A percentile compares a stretch with the other conserved stretches of the same genome.
Evolutionary conservation across 768 basidiomycete genomes (phyloP).

Genomic region (Lactifluus hygrophoroides): DNA sequence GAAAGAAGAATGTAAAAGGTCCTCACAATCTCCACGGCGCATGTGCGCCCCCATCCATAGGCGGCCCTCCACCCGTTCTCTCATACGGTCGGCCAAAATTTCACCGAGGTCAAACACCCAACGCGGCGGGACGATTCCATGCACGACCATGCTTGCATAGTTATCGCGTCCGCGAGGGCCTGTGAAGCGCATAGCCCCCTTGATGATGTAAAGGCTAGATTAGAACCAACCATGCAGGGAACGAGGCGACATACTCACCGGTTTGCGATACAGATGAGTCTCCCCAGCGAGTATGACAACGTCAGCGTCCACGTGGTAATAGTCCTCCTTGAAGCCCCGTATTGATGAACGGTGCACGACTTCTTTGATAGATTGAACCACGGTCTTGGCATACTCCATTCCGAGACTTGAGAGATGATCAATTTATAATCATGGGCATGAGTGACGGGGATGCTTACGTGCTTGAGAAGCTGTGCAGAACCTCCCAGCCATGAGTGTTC

Average conservation of each 20-base stretch:
- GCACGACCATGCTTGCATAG: slow-evolving; percentile 12
- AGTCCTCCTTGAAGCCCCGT: slow-evolving; percentile 36
- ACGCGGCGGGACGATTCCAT: neutral
- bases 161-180: neutral
- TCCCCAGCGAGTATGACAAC: slow-evolving; percentile 36
- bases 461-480: slow-evolving; percentile 34
- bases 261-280: slow-evolving; percentile 34
- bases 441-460: slow-evolving; percentile 28
- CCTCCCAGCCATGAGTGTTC: slow-evolving; percentile 32
- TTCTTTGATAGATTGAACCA: slow-evolving; percentile 32
- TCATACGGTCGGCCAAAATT: slow-evolving; percentile 29
- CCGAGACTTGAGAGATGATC: slow-evolving; percentile 26
- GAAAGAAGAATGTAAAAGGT: neutral
- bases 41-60: slow-evolving; percentile 38
- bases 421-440: neutral
- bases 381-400: slow-evolving; percentile 37
- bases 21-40: slow-evolving; percentile 37
- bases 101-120: slow-evolving; percentile 27
- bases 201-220: neutral
- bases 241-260: slow-evolving; percentile 26
- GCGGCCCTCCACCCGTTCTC: slow-evolving; percentile 25
- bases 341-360: slow-evolving; percentile 30
- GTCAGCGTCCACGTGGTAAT: slow-evolving; percentile 27
- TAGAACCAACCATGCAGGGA: neutral
- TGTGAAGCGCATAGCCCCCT: slow-evolving; percentile 21